Percentiles rank a stretch among this genome's conserved stretches.
These are phyloP conservation scores for Fagopyrum homotropicum DNA, from an alignment of 148 eudicot genomes.

Conservation along the genomic window DNA sequence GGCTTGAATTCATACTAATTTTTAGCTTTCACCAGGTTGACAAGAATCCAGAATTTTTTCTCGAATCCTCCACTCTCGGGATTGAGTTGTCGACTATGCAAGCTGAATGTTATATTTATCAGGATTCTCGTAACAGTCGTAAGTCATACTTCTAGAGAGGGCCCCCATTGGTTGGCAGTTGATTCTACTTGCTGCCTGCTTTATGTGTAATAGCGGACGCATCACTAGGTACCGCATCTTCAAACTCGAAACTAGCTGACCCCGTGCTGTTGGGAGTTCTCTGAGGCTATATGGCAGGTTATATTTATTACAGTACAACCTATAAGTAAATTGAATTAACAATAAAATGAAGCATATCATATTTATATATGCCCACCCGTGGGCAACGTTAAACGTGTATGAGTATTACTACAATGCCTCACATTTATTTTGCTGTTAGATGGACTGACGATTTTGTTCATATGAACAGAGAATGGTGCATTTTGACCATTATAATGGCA, in stretches of 20 bases:
- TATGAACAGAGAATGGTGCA: too few species aligned
- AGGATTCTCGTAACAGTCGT: background rate
- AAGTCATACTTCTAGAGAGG: background rate
- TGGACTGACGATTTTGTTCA: too few species aligned
- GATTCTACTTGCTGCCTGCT: background rate
- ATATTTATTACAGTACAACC: too few species aligned
- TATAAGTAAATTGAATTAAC: too few species aligned
- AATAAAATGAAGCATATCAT: too few species aligned
- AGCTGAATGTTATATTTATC: background rate
- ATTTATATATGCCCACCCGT: too few species aligned
- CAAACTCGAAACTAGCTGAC: background rate
- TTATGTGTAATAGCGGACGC: background rate
- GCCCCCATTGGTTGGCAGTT: background rate
- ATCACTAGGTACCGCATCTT: background rate
- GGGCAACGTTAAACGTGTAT: too few species aligned
- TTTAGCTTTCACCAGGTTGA: slow-evolving; percentile 1
- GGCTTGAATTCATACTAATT: background rate
- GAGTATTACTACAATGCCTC: too few species aligned
- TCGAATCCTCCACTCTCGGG: background rate
- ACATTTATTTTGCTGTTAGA: too few species aligned
- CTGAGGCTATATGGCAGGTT: background rate
- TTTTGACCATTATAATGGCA: too few species aligned
- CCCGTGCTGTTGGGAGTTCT: too few species aligned
- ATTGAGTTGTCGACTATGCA: background rate
- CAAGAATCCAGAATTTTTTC: background rate